Conservation (phyloP, 768 basidiomycete genomes). For the Pleurotus salmoneostramineus region DNA sequence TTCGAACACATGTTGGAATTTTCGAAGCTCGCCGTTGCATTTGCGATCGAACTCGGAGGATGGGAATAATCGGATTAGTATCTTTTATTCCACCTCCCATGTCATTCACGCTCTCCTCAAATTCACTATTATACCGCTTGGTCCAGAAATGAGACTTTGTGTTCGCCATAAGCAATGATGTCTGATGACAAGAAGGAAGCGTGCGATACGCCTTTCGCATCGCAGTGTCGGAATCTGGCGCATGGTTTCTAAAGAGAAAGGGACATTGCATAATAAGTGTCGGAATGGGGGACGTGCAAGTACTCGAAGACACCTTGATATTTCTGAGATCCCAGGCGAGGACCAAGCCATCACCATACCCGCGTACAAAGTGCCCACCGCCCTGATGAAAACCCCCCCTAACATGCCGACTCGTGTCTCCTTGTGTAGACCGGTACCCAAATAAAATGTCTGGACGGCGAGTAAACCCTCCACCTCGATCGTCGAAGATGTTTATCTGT, state of each 20-base stretch:
- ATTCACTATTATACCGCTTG: neutral
- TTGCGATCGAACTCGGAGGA: slow-evolving; percentile 72
- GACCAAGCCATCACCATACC: slow-evolving; percentile 39
- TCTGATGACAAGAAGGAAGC: slow-evolving; percentile 33
- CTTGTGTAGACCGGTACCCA: slow-evolving; percentile 27
- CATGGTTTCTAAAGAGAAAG: slow-evolving; percentile 26
- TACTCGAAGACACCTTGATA: slow-evolving; percentile 27
- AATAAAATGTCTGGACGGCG: slow-evolving; percentile 39
- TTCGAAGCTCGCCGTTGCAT: slow-evolving; percentile 78
- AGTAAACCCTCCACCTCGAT: slow-evolving; percentile 33
- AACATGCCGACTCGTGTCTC: slow-evolving; percentile 20
- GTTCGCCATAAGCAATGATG: slow-evolving; percentile 36
- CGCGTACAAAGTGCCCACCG: slow-evolving; percentile 40
- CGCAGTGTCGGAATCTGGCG: slow-evolving; percentile 24
- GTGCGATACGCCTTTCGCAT: slow-evolving; percentile 32
- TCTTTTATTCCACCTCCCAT: neutral
- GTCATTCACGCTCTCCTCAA: neutral
- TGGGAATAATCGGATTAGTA: slow-evolving; percentile 22
- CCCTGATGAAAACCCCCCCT: slow-evolving; percentile 31
- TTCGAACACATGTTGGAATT: slow-evolving; percentile 90
- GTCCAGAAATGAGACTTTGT: slow-evolving; percentile 31
- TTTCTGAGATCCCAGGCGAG: slow-evolving; percentile 50
- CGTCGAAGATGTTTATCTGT: slow-evolving; percentile 48
- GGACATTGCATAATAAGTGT: slow-evolving; percentile 5
- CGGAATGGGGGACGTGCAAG: neutral